phyloP scores from a whole-genome alignment of 768 basidiomycete genomes.

The Pleurotus platypus region DNA sequence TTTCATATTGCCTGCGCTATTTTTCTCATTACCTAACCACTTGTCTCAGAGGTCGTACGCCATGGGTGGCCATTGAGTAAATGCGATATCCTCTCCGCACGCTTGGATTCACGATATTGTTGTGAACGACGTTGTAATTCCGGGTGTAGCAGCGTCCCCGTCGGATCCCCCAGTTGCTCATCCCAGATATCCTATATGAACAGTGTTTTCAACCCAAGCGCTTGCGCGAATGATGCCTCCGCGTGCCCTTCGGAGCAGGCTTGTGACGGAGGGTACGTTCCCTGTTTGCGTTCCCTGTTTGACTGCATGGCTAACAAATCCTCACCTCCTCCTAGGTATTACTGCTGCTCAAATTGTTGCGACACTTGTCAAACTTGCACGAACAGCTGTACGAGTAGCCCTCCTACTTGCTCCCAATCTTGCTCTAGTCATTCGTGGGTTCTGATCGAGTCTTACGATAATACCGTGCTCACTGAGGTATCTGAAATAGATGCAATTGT shows the following conservation, averaged over 20 bases:
- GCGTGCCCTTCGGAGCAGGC: slow-evolving; percentile 12
- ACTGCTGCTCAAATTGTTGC: slow-evolving; percentile 14
- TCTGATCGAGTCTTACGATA: neutral
- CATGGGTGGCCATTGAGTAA: slow-evolving; percentile 16
- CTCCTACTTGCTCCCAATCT: slow-evolving; percentile 6
- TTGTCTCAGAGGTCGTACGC: slow-evolving; percentile 13
- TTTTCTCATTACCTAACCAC: neutral
- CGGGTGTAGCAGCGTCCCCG: slow-evolving; percentile 8
- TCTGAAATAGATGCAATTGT: slow-evolving; percentile 12
- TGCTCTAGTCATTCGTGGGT: slow-evolving; percentile 9
- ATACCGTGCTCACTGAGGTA: neutral
- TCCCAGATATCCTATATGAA: slow-evolving; percentile 11
- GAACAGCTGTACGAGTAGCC: slow-evolving; percentile 7
- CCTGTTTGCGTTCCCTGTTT: neutral
- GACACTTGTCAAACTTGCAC: slow-evolving; percentile 12
- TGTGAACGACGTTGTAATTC: slow-evolving; percentile 12
- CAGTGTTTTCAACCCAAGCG: slow-evolving; percentile 9
- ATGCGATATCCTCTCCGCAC: slow-evolving; percentile 13
- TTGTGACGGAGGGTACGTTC: slow-evolving; percentile 15
- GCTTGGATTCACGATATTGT: slow-evolving; percentile 12
- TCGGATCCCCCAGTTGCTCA: slow-evolving; percentile 9
- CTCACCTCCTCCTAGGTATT: slow-evolving; percentile 2
- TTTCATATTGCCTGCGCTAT: neutral
- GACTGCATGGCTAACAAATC: neutral
- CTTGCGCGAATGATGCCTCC: slow-evolving; percentile 8